Conservation (phyloP, 179 eudicot genomes). For the Beta corolliflora region DNA sequence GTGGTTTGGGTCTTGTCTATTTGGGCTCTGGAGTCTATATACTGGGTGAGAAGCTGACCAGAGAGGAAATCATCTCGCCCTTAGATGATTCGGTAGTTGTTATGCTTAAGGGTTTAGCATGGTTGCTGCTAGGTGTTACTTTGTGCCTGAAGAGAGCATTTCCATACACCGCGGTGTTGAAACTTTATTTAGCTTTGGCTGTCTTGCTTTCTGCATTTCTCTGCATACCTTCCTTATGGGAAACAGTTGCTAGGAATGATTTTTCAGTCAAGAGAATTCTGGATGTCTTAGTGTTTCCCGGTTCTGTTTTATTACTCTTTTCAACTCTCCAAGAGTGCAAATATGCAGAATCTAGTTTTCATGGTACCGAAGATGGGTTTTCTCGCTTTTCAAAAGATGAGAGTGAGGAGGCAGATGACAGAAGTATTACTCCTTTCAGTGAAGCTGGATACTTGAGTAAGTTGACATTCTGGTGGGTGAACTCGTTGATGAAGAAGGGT, state of each 20-base stretch:
- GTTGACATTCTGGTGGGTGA: neutral
- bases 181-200: neutral
- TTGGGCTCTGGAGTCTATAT: neutral
- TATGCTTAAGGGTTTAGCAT: neutral
- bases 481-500: neutral
- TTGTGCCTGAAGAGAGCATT: neutral
- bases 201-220: neutral
- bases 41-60: neutral
- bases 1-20: constrained; percentile 19
- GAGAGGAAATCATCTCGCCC: neutral
- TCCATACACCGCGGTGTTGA: neutral
- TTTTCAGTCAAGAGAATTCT: neutral
- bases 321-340: neutral
- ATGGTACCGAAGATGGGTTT: neutral
- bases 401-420: neutral
- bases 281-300: neutral
- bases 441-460: neutral
- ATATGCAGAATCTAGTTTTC: neutral
- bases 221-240: neutral
- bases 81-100: neutral
- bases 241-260: neutral
- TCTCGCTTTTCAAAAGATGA: neutral
- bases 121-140: neutral
- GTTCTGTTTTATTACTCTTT: neutral
- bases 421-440: neutral